Evolutionary conservation across 148 eudicot species (phyloP), one percentile per base, ranked within the genome.

Genomic region (Rheum nobile): DNA sequence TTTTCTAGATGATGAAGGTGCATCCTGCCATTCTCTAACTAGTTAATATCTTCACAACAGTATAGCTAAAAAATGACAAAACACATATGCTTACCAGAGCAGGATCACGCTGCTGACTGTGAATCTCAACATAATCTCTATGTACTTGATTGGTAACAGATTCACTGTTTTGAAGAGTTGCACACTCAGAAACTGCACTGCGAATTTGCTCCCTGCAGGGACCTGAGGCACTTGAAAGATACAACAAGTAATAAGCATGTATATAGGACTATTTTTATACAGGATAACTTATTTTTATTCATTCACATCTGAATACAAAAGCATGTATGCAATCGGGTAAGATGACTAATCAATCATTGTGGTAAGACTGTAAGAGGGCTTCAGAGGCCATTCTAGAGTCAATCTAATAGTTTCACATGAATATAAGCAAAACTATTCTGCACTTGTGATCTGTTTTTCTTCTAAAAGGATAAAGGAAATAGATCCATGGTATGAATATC

Each of bases 221-320:
- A 90, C 97, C 96, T 91, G 97, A 83, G 85, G 84, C 87, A 85
- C 90, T 88, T 95, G 87, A 80, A 84, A 72, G 77, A 83, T 71
- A 74, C 59, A 73, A 67, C 81, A 79, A 85, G 83, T 76, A 79
- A 80, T 88, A 76, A 86, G 89, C 79, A 73, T 14, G 13, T 34
- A 65, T 9, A 16, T 65, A 65, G 39, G 7, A 31, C 6, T 34
- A 65, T 31, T 34, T 65, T 34, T 32, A 34, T 16, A 31, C 39
- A 57, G 21, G 7, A 11, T n/a, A 29, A 61, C 37, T 65, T 17
- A 24, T 16, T 32, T 32, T 6, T 31, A 34, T 0, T 65, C 70
- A 32, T 65, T 32, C 22, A 34, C 31, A 24, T 55, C 29, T 24
- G 3, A 21, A 21, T 8, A 31, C 63, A 55, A 55, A 48, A 17